Evolutionary conservation across 164 flowering plant species (phyloP), one percentile per base, ranked within the genome.

Genomic region (Houttuynia cordata): DNA sequence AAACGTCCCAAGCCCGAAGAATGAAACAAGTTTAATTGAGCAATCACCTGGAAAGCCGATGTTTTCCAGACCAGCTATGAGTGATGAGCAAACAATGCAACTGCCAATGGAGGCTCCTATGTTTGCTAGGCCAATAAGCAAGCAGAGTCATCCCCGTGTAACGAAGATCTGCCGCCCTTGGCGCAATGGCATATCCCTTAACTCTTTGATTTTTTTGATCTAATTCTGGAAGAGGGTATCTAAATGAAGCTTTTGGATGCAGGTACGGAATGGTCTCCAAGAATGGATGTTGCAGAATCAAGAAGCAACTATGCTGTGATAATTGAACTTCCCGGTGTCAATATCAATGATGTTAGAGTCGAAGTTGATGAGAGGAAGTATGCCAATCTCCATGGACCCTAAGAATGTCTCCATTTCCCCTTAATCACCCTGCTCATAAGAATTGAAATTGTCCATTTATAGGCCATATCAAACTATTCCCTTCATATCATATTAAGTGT

Each of bases 321-420:
- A 7, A 56, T 87, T 22, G 93, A 91, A 73, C 73, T 87, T 70
- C 95, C 95, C 22, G 95, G 97, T 13, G 80, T 83, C 51, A 70
- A 60, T 39, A 71, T 60, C 39, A 70, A 68, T 56, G 76, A 75
- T 62, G 73, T 86, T 10, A 80, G 76, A 70, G 93, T 91, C 64
- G 93, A 87, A 66, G 75, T 86, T 24, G 75, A 79, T 68, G 73
- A 79, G 61, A 64, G 61, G 64, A 81, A 74, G 95, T 87, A 87
- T 73, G 75, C n/a, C n/a, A n/a, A n/a, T n/a, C n/a, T n/a, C n/a
- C n/a, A n/a, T n/a, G n/a, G n/a, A n/a, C n/a, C n/a, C n/a, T n/a
- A n/a, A n/a, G n/a, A n/a, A n/a, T n/a, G n/a, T n/a, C n/a, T n/a
- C n/a, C n/a, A n/a, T n/a, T n/a, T n/a, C n/a, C n/a, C n/a, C n/a